Percentiles rank a stretch among this genome's conserved stretches.
phyloP scores from a whole-genome alignment of 345 rosid genomes.

The Viola odorata region DNA sequence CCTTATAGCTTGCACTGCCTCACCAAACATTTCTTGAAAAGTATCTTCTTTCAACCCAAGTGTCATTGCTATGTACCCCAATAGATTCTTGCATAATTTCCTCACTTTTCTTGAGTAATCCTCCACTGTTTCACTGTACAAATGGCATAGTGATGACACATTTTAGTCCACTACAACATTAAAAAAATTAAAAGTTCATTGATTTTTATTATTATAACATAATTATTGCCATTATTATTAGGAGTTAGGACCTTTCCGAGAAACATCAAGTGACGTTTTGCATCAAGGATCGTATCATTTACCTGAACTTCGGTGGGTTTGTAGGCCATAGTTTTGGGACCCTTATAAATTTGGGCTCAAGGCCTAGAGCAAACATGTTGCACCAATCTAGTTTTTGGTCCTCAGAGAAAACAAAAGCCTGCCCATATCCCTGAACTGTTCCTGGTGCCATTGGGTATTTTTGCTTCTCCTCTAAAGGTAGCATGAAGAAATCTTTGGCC shows the following conservation, averaged over 20 bases:
- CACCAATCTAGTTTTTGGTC: slow-evolving; percentile 97
- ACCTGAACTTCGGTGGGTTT: slow-evolving; percentile 72
- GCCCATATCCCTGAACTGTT: slow-evolving; percentile 91
- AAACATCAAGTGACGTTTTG: too few species aligned
- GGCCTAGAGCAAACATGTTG: slow-evolving; percentile 93
- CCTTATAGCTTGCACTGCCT: slow-evolving; percentile 84
- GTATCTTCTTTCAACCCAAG: slow-evolving; percentile 49
- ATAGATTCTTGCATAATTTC: slow-evolving; percentile 55
- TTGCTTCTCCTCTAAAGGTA: slow-evolving; percentile 77
- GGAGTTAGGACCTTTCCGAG: not conserved
- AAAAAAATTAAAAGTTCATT: not conserved
- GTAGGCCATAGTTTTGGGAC: slow-evolving; percentile 81
- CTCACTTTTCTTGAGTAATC: slow-evolving; percentile 58
- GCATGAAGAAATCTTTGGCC: slow-evolving; percentile 65
- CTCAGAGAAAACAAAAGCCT: slow-evolving; percentile 91
- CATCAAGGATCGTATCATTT: not conserved
- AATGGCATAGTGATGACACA: not conserved
- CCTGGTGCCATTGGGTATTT: slow-evolving; percentile 89
- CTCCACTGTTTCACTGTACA: slow-evolving; percentile 62
- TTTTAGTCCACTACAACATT: not conserved
- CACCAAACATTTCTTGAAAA: slow-evolving; percentile 76
- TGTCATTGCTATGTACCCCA: slow-evolving; percentile 52
- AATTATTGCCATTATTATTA: not conserved
- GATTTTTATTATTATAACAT: not conserved
- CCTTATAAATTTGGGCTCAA: slow-evolving; percentile 64